phyloP scores from a whole-genome alignment of 768 basidiomycete genomes.

The Russula brevipes region DNA sequence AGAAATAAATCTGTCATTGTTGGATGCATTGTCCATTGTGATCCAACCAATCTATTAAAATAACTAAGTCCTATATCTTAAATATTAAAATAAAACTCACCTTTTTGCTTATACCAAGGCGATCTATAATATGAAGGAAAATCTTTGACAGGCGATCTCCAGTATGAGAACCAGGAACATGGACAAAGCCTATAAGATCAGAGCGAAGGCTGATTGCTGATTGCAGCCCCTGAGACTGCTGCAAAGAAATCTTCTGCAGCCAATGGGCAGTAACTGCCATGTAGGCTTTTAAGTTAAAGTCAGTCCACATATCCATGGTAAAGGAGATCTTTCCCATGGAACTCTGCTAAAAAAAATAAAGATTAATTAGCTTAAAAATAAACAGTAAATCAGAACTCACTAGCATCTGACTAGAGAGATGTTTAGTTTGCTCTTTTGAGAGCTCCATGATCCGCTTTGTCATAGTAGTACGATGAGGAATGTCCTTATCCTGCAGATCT shows the following conservation, averaged over 20 bases:
- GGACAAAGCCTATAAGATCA: background rate
- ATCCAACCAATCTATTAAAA: background rate
- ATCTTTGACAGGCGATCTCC: background rate
- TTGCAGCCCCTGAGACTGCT: too few species aligned
- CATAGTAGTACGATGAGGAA: background rate
- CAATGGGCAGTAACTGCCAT: slow-evolving; percentile 9
- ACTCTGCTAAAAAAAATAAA: background rate
- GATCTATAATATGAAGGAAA: background rate
- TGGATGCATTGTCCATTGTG: background rate
- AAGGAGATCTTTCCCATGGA: slow-evolving; percentile 1
- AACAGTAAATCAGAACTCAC: background rate
- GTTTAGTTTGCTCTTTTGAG: background rate
- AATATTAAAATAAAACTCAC: background rate
- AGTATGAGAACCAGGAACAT: slow-evolving; percentile 2
- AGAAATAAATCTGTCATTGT: background rate
- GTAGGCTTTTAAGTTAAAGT: background rate
- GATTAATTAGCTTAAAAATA: background rate
- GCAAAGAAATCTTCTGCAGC: background rate
- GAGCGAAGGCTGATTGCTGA: background rate
- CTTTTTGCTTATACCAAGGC: background rate
- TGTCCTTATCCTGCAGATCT: background rate
- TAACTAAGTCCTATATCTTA: background rate
- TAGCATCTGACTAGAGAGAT: background rate
- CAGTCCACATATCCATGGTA: slow-evolving; percentile 3
- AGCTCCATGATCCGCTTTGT: background rate